Evolutionary conservation across 257 asterid species (phyloP).

Genomic region (Solanum dulcamara): DNA sequence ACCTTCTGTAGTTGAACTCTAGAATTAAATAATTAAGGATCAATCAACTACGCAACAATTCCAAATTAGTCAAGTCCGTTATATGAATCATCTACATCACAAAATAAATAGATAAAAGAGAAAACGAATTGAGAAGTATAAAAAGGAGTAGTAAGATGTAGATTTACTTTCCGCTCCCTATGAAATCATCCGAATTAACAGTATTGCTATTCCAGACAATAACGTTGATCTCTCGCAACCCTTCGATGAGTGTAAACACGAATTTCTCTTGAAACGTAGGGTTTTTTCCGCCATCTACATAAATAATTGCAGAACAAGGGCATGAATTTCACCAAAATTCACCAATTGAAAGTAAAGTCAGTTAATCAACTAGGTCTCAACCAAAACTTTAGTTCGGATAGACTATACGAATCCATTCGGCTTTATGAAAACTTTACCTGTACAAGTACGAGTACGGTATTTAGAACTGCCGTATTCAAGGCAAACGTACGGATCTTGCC

Average conservation of each 20-base stretch:
- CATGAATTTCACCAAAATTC: neutral
- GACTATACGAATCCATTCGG: neutral
- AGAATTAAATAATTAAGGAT: constrained; percentile 1
- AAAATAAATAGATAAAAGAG: neutral
- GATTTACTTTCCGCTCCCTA: constrained; percentile 85
- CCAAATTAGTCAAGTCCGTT: neutral
- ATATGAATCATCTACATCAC: neutral
- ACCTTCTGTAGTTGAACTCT: constrained; percentile 83
- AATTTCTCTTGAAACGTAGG: constrained; percentile 95
- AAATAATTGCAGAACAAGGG: neutral
- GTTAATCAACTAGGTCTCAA: neutral
- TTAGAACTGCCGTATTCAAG: constrained; percentile 71
- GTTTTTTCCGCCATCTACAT: constrained; percentile 81
- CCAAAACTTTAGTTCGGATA: neutral
- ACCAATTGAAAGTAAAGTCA: neutral
- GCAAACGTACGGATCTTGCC: constrained; percentile 94
- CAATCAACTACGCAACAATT: neutral
- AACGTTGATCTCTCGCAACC: constrained; percentile 54
- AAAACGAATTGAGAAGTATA: neutral
- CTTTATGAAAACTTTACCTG: constrained; percentile 30
- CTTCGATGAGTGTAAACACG: constrained; percentile 69
- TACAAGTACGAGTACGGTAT: constrained; percentile 76
- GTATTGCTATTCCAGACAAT: constrained; percentile 94
- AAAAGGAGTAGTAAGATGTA: neutral
- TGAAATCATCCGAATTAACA: constrained; percentile 58